phyloP scores from a whole-genome alignment of 2,329 filamentous ascomycete species.

The Xylaria sp. region DNA sequence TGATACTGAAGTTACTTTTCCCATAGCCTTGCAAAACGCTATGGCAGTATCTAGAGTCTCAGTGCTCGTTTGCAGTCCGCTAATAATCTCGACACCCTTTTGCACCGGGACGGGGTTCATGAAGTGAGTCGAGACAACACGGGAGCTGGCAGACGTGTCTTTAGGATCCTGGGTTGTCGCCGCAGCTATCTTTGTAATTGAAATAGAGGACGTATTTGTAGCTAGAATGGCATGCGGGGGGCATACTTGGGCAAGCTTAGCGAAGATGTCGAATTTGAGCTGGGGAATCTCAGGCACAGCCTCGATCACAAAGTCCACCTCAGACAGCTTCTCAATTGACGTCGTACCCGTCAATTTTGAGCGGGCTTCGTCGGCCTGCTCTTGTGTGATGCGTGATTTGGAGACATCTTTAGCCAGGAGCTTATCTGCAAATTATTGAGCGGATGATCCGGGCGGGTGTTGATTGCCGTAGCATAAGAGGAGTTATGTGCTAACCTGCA shows the following conservation, averaged over 20 bases:
- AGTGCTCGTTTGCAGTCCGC: conserved; percentile 88
- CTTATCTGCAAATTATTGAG: conserved; percentile 71
- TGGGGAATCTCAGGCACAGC: conserved; percentile 92
- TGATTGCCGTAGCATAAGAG: neutral
- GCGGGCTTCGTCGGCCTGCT: conserved; percentile 79
- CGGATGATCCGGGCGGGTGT: neutral
- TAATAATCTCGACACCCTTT: conserved; percentile 97
- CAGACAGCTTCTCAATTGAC: conserved; percentile 78
- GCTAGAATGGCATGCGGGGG: conserved; percentile 89
- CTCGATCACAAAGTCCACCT: conserved; percentile 97
- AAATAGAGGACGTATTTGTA: conserved; percentile 98
- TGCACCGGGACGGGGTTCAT: conserved; percentile 99
- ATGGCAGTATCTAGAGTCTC: conserved; percentile 85
- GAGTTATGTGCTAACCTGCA: conserved; percentile 69
- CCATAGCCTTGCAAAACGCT: conserved; percentile 89
- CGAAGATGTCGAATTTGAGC: conserved; percentile 90
- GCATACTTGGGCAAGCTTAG: conserved; percentile 81
- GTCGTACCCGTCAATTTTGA: conserved; percentile 76
- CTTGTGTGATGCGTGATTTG: conserved; percentile 86
- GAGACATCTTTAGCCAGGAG: conserved; percentile 91
- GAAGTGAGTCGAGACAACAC: conserved; percentile 96
- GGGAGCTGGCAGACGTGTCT: conserved; percentile 82
- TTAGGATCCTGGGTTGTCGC: conserved; percentile 81
- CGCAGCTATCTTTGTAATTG: conserved; percentile 94
- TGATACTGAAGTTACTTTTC: conserved; percentile 88